Conservation (phyloP, 352 stramenopile species). For the Pythium myriotylum region DNA sequence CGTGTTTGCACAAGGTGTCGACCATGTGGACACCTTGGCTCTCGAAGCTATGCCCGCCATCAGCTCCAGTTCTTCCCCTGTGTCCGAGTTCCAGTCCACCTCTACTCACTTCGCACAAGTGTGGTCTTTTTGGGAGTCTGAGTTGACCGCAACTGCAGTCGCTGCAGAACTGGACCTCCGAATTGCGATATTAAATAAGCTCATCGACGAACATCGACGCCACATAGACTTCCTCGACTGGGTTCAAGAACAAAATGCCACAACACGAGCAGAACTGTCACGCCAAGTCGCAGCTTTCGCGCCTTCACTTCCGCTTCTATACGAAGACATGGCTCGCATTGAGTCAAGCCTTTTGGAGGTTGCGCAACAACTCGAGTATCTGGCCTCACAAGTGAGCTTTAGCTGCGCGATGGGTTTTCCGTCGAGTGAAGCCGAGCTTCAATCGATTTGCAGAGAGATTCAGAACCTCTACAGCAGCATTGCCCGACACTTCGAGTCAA, state of each 20-base stretch:
- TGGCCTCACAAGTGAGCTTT: conserved; percentile 26
- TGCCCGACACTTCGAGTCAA: conserved; percentile 16
- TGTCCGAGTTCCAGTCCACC: conserved; percentile 6
- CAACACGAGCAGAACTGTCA: background rate
- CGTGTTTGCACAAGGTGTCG: background rate
- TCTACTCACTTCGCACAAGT: background rate
- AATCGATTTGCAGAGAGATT: conserved; percentile 16
- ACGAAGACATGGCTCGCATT: conserved; percentile 11
- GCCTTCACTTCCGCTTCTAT: conserved; percentile 10
- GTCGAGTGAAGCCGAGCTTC: conserved; percentile 13
- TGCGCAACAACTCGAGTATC: conserved; percentile 31
- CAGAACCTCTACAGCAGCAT: conserved; percentile 22
- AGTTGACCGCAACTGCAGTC: background rate
- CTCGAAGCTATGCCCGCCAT: conserved; percentile 21
- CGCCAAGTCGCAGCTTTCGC: conserved; percentile 1
- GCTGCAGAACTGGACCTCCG: background rate
- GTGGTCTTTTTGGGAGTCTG: conserved; percentile 4
- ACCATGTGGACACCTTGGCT: conserved; percentile 12
- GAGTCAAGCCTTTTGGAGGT: conserved; percentile 24
- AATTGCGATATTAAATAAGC: background rate
- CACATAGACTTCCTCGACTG: conserved; percentile 15
- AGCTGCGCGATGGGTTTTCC: conserved; percentile 14
- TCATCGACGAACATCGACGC: conserved; percentile 7
- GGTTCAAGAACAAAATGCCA: background rate
- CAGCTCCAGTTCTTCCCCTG: background rate